These are phyloP conservation scores for Fonsecaea erecta DNA, from an alignment of 2,329 filamentous ascomycete genomes.

Conservation along the genomic window DNA sequence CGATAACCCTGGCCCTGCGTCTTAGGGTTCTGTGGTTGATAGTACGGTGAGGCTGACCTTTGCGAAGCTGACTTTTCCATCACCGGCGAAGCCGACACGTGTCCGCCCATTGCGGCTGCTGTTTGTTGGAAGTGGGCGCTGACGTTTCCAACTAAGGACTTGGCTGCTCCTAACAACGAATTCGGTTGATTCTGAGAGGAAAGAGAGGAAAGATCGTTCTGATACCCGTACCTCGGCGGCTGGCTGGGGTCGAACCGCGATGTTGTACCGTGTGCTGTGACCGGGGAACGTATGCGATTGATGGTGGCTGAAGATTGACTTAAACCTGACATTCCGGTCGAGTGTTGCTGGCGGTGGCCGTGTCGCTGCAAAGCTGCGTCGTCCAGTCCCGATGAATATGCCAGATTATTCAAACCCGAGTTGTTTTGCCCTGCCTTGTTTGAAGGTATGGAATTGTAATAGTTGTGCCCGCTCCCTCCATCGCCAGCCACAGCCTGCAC, in stretches of 20 bases:
- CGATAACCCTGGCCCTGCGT: conserved; percentile 10
- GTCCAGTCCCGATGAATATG: conserved; percentile 37
- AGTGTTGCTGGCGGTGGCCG: conserved; percentile 15
- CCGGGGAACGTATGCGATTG: conserved; percentile 23
- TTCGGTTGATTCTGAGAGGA: conserved; percentile 22
- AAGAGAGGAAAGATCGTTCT: conserved; percentile 17
- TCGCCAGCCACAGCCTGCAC: conserved; percentile 11
- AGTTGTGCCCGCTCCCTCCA: conserved; percentile 4
- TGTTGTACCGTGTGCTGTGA: conserved; percentile 16
- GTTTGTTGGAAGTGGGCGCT: conserved; percentile 26
- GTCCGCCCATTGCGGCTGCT: conserved; percentile 2
- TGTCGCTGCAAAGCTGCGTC: conserved; percentile 24
- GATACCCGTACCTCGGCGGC: conserved; percentile 11
- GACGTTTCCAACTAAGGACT: conserved; percentile 32
- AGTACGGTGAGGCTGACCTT: conserved; percentile 29
- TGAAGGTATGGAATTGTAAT: conserved; percentile 15
- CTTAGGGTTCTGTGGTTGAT: conserved; percentile 10
- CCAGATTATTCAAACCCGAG: conserved; percentile 35
- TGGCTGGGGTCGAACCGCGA: conserved; percentile 12
- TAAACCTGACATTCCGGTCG: background rate
- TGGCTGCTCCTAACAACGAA: conserved; percentile 25
- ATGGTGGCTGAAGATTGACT: conserved; percentile 4
- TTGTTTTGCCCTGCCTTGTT: conserved; percentile 18
- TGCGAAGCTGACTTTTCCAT: conserved; percentile 5
- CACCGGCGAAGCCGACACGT: conserved; percentile 23